Base-by-base conservation (phyloP, 352 stramenopile genomes). In the Blastocystis sp. region DNA sequence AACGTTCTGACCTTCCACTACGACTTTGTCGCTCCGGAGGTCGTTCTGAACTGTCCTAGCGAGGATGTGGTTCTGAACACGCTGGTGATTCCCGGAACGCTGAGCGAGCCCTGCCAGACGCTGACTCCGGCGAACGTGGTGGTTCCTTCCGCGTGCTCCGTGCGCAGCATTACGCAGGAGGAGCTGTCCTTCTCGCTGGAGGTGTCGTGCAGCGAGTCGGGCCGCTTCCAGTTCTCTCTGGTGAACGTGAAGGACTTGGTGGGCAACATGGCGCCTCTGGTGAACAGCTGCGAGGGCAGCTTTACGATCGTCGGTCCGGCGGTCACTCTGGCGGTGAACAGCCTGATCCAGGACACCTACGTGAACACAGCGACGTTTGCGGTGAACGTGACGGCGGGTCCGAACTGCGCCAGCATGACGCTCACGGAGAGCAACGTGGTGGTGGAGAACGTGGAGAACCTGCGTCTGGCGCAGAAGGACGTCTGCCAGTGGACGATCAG, bases 341-440 rank as follows among this genome's bases (percentile, higher is more conserved):
- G 63, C 53, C 46, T 81, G 24, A 0, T 81, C 18, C 7, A 63
- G 11, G 69, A 44, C 6, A 6, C 7, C n/a, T 81, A 81, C 46
- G 53, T 81, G 3, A 81, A 81, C 69, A 81, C 69, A 1, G 16
- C 46, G 21, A 21, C 24, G 69, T 81, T 81, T 44, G 53, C 27
- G 53, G 63, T 81, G n/a, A 11, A 64, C 14, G 6, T 81, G 40
- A 42, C 21, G 53, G 24, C 69, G n/a, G n/a, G 1, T 36, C 18
- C 69, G 32, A 18, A 61, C 21, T 81, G 69, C 40, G 46, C 18
- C 18, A 27, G 11, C 7, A 81, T 81, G 69, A 64, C 61, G 11
- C 69, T 81, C n/a, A 81, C 69, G 14, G 42, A 53, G 7, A 27
- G 3, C 24, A 38, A 46, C 36, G 29, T 64, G n/a, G 14, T 81